These are phyloP conservation scores for Calonectria henricotiae DNA, from an alignment of 2,329 filamentous ascomycete genomes.

Conservation along the genomic window DNA sequence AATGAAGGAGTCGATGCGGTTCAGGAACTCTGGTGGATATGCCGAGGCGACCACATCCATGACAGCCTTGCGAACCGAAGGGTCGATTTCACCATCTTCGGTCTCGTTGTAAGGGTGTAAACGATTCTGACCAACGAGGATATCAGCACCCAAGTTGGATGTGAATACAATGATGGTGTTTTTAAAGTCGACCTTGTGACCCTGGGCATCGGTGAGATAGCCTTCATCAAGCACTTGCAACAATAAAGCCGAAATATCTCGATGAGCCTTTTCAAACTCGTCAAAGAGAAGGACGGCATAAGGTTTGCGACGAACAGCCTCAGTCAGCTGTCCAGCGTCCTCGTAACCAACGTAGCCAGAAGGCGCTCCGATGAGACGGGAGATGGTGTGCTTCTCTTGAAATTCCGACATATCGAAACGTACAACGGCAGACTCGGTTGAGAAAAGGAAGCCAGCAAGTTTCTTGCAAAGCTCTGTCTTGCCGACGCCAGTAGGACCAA, in stretches of 20 bases:
- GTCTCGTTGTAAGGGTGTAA: constrained; percentile 76
- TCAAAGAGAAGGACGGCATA: constrained; percentile 97
- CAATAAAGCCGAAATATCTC: constrained; percentile 92
- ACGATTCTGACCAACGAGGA: constrained; percentile 84
- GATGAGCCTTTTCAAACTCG: constrained; percentile 97
- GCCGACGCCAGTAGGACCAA: constrained; percentile 95
- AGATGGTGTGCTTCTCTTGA: constrained; percentile 97
- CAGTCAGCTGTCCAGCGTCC: constrained; percentile 95
- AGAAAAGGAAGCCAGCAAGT: constrained; percentile 93
- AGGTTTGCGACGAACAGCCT: constrained; percentile 94
- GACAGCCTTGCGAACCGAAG: constrained; percentile 82
- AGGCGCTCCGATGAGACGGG: constrained; percentile 90
- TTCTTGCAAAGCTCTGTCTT: constrained; percentile 99
- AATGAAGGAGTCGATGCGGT: constrained; percentile 97
- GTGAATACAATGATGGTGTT: constrained; percentile 98
- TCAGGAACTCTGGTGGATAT: constrained; percentile 95
- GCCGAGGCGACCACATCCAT: constrained; percentile 86
- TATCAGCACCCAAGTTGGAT: constrained; percentile 93
- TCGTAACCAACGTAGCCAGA: constrained; percentile 98
- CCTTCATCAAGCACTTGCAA: constrained; percentile 97
- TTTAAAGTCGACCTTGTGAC: constrained; percentile 96
- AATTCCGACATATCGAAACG: constrained; percentile 99
- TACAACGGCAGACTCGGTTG: constrained; percentile 90
- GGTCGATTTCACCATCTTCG: constrained; percentile 78
- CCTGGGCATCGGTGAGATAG: constrained; percentile 94